Evolutionary conservation across 768 basidiomycete genomes (phyloP).

Genomic region (Trametes sanguinea): DNA sequence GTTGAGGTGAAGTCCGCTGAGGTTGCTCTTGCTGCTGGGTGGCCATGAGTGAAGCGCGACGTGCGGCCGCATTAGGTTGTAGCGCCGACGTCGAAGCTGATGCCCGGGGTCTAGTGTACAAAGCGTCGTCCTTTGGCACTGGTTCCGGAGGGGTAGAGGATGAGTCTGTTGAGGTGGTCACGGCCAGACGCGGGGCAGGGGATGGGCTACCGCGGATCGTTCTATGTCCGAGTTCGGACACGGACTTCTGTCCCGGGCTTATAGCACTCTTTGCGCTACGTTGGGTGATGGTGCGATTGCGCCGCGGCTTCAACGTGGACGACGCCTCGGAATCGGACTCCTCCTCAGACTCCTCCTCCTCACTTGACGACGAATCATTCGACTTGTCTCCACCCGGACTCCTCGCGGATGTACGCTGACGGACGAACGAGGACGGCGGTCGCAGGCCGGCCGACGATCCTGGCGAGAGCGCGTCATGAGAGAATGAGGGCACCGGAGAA

Average conservation of each 20-base stretch:
- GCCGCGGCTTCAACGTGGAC: constrained; percentile 37
- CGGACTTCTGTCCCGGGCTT: constrained; percentile 21
- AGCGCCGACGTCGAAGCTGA: constrained; percentile 63
- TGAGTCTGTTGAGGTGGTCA: constrained; percentile 22
- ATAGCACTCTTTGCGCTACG: constrained; percentile 3
- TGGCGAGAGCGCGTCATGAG: constrained; percentile 24
- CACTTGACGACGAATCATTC: constrained; percentile 17
- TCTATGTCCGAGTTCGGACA: constrained; percentile 34
- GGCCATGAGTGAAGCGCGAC: constrained; percentile 43
- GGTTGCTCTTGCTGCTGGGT: constrained; percentile 12
- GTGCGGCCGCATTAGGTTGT: constrained; percentile 51
- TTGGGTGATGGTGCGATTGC: constrained; percentile 37
- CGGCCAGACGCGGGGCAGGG: constrained; percentile 20
- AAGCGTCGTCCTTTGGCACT: constrained; percentile 10
- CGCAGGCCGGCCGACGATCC: constrained; percentile 24
- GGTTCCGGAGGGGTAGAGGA: background rate
- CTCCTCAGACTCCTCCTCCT: constrained; percentile 40
- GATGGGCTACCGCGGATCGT: constrained; percentile 5
- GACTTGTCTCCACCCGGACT: constrained; percentile 9
- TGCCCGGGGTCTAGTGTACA: constrained; percentile 44
- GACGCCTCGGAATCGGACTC: constrained; percentile 31
- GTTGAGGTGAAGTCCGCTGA: constrained; percentile 1
- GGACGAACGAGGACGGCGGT: constrained; percentile 25
- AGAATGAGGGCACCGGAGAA: constrained; percentile 55
- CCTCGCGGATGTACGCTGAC: constrained; percentile 9